Evolutionary conservation across 1,139 yeast species (phyloP), one percentile per base, ranked within the genome.

Genomic region (Suhomyces atakaporum): DNA sequence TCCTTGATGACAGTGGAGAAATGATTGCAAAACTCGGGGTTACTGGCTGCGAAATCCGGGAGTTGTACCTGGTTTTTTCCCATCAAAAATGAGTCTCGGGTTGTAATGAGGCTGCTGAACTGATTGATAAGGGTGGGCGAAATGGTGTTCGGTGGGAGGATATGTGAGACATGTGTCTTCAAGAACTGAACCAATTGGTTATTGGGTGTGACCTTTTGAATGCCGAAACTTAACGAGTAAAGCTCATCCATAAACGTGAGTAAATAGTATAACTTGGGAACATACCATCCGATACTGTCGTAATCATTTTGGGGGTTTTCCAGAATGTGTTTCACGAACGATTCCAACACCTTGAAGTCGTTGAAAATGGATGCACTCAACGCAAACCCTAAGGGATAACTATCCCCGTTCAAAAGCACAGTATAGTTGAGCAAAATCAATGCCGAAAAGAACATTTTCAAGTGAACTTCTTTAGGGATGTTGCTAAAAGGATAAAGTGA

Each of bases 181-280:
- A 64, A 47, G 10, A 50, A 42, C 8, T 40, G 41, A n/a, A 53
- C 35, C 24, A 53, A 44, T 5, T 47, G 48, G 8, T 42, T 41
- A 15, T 46, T 39, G n/a, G 49, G 44, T 7, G 62, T 38, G 16
- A 44, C 39, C 21, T 72, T 69, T 28, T 81, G 84, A 1, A 69
- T 63, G 1, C 88, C 89, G 60, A 73, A 80, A 29, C 77, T 69
- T 24, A 83, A 58, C 16, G 81, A 60, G 45, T 77, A 79, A 23
- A 80, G 52, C 16, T 75, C 66, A 53, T 82, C 88, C 34, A 84
- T 66, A 0, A 79, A 54, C 12, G 67, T 61, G 23, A 80, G 49
- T 24, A 72, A 64, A 31, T 72, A 66, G 50, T 75, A 76, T 16
- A 81, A 59, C 44, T 78, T 70, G 9, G 79, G 75, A 38, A 76